Evolutionary conservation across 768 basidiomycete genomes (phyloP).

Genomic region (Baorangia bicolor): DNA sequence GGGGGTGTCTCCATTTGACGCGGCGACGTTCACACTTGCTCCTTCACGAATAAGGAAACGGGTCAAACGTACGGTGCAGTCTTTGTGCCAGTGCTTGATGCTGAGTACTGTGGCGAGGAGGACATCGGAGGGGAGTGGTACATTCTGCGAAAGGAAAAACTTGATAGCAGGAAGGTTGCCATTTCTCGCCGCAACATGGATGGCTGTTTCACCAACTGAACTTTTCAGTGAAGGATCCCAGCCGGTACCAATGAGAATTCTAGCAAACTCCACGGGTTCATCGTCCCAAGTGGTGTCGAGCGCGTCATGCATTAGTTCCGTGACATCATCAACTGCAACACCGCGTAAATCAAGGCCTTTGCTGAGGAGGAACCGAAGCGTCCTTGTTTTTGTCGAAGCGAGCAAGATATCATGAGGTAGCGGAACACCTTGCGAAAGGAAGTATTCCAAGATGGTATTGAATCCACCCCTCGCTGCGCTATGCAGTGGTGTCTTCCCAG

Average conservation of each 20-base stretch:
- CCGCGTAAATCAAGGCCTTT: background rate
- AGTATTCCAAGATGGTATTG: background rate
- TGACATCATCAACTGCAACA: background rate
- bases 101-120: background rate
- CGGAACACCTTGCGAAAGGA: background rate
- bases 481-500: background rate
- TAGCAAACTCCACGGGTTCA: background rate
- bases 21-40: background rate
- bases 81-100: too few relatives aligned
- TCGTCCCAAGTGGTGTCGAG: background rate
- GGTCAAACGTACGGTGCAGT: background rate
- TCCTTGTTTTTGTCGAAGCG: background rate
- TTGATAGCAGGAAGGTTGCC: background rate
- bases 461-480: background rate
- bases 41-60: slow-evolving; percentile 1
- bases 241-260: background rate
- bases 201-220: background rate
- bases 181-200: background rate
- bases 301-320: background rate
- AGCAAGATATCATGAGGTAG: background rate
- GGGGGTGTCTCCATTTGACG: background rate
- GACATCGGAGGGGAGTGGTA: background rate
- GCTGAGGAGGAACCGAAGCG: background rate
- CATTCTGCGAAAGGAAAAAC: background rate
- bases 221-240: background rate